phyloP scores from a whole-genome alignment of 2,329 filamentous ascomycete genomes.

The Colletotrichum graminicola region DNA sequence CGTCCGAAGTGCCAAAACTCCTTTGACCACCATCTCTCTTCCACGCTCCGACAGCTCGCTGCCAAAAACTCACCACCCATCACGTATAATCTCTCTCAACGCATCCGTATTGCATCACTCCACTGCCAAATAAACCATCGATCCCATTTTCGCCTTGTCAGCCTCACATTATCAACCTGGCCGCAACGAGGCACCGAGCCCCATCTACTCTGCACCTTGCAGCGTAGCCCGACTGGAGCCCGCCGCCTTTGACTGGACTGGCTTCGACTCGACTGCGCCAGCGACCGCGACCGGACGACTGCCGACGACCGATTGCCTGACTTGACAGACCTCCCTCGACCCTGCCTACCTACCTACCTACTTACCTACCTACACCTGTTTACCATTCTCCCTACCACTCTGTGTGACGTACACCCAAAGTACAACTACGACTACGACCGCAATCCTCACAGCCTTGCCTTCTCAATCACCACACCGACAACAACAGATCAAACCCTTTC shows the following conservation, averaged over 20 bases:
- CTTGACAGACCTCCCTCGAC: constrained; percentile 21
- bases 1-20: constrained; percentile 41
- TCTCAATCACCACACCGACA: not conserved
- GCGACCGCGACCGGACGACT: constrained; percentile 15
- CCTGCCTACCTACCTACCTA: constrained; percentile 12
- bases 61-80: constrained; percentile 35
- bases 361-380: no score
- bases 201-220: constrained; percentile 11
- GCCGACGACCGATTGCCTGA: constrained; percentile 28
- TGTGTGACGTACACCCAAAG: not conserved
- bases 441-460: constrained; percentile 8
- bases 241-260: not conserved
- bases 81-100: constrained; percentile 26
- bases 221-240: constrained; percentile 41
- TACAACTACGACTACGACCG: not conserved
- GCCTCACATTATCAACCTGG: constrained; percentile 14
- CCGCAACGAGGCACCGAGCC: constrained; percentile 8
- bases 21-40: constrained; percentile 39
- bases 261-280: not conserved
- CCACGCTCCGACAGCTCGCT: constrained; percentile 33
- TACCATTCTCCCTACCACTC: constrained; percentile 3
- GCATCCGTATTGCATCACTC: constrained; percentile 30
- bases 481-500: constrained; percentile 2
- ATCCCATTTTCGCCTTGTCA: constrained; percentile 6
- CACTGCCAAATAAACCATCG: constrained; percentile 9